These are phyloP conservation scores for Suhomyces bokatorum DNA, from an alignment of 1,139 yeast genomes.

Conservation along the genomic window DNA sequence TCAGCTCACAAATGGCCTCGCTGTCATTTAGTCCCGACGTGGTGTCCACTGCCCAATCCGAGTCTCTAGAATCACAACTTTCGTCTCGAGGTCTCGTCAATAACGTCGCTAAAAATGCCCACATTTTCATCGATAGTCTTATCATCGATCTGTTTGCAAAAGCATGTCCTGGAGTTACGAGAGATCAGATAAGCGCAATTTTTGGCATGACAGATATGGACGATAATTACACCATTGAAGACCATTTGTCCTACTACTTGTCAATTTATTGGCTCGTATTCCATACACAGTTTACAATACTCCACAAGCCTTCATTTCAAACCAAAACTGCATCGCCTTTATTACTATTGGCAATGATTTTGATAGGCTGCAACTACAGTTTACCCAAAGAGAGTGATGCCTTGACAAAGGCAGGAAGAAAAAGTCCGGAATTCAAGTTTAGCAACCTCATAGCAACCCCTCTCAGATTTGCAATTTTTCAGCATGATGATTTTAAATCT, in stretches of 20 bases:
- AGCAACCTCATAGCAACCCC: slow-evolving; percentile 52
- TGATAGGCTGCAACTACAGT: slow-evolving; percentile 51
- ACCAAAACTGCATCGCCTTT: slow-evolving; percentile 54
- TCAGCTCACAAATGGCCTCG: slow-evolving; percentile 24
- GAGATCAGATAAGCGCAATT: slow-evolving; percentile 23
- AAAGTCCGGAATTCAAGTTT: slow-evolving; percentile 29
- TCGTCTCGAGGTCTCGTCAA: slow-evolving; percentile 20
- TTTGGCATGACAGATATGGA: slow-evolving; percentile 21
- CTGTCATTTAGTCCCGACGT: not conserved
- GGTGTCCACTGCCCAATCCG: slow-evolving; percentile 17
- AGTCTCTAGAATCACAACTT: slow-evolving; percentile 19
- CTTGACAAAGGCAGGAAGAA: slow-evolving; percentile 15
- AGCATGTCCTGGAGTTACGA: slow-evolving; percentile 21
- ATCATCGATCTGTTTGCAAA: slow-evolving; percentile 21
- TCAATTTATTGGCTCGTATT: slow-evolving; percentile 55
- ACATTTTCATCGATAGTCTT: slow-evolving; percentile 30
- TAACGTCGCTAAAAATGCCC: slow-evolving; percentile 29
- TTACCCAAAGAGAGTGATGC: slow-evolving; percentile 16
- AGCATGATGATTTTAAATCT: slow-evolving; percentile 56
- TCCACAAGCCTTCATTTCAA: slow-evolving; percentile 65
- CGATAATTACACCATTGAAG: slow-evolving; percentile 24
- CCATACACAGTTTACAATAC: slow-evolving; percentile 61
- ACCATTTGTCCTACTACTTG: slow-evolving; percentile 30
- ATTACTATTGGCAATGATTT: slow-evolving; percentile 54
- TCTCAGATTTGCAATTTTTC: slow-evolving; percentile 60